Evolutionary conservation across 495 filamentous ascomycete species (phyloP), one percentile per base, ranked within the genome.

Genomic region (Penicillium arizonense): DNA sequence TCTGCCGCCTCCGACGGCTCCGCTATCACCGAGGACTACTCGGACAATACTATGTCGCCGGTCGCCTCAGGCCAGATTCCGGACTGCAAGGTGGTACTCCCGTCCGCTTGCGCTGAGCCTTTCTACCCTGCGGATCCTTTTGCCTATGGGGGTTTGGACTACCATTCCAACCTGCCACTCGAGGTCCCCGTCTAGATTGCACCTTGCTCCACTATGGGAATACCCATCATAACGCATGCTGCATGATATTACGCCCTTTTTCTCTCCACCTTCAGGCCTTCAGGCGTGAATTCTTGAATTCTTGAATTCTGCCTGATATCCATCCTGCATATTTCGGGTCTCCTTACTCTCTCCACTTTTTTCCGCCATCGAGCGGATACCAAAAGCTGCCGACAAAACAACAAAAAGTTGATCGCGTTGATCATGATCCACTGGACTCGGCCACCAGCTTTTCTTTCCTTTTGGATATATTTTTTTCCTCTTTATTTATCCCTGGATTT

Each of bases 1-100:
- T 75, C 73, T 18, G 73, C 72, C 6, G 57, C 73, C 28, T 78
- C 75, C 18, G 73, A 72, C 44, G 58, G 65, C 3, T 72, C 72
- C 4, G 72, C 74, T 26, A 57, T 73, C 50, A 77, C 74, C 24
- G 72, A 75, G 57, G 72, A 74, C 39, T 72, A 71, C 53, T 57
- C 70, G 23, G 73, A 77, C 39, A 67, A 74, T 28, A 74, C 60
- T 48, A 63, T 76, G 62, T 74, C 74, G 38, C 74, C 76, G 11
- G 45, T 63, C 5, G 59, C 64, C 24, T 64, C 64, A 34, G 63
- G 69, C 34, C 59, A 65, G 36, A 66, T 71, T 26, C 47, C 59
- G 8, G 62, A 65, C 47, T 67, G 60, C 59, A 74, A 77, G 52
- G 58, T 65, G 28, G 59, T 65, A 14, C 65, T 69, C 44, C 63